phyloP scores from a whole-genome alignment of 192 early-diverging fungal species.

The Phlyctochytrium arcticum region DNA sequence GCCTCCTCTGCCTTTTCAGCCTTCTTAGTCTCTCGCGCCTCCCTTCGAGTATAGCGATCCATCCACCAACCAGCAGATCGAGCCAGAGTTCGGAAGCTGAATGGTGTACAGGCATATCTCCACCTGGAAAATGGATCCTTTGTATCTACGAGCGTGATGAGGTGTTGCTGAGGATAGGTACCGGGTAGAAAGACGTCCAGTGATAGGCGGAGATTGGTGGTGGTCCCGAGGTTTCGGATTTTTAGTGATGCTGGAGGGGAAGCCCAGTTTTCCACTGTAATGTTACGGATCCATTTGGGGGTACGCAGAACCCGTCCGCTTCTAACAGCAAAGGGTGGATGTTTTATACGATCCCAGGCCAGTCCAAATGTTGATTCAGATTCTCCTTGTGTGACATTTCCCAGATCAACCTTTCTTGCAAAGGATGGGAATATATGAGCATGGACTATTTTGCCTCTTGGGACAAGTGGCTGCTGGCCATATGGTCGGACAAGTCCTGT shows the following conservation, averaged over 20 bases:
- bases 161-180: conserved; percentile 16
- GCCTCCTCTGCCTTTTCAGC: no score
- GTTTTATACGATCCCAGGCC: background rate
- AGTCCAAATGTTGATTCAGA: background rate
- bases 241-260: background rate
- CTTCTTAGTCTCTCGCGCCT: no score
- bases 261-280: background rate
- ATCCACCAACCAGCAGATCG: conserved; percentile 24
- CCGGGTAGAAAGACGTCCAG: background rate
- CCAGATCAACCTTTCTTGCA: background rate
- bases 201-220: background rate
- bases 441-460: background rate
- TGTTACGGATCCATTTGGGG: background rate
- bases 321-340: background rate
- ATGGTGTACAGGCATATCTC: conserved; percentile 21
- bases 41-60: no score
- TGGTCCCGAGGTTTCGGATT: background rate
- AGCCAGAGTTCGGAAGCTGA: conserved; percentile 32
- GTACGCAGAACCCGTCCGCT: background rate
- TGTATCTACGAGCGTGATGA: conserved; percentile 16
- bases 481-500: background rate
- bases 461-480: background rate
- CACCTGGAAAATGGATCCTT: conserved; percentile 34
- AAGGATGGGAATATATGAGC: background rate
- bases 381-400: background rate